Evolutionary conservation across 306 rosid species (phyloP).

Genomic region (Astragalus membranaceus): DNA sequence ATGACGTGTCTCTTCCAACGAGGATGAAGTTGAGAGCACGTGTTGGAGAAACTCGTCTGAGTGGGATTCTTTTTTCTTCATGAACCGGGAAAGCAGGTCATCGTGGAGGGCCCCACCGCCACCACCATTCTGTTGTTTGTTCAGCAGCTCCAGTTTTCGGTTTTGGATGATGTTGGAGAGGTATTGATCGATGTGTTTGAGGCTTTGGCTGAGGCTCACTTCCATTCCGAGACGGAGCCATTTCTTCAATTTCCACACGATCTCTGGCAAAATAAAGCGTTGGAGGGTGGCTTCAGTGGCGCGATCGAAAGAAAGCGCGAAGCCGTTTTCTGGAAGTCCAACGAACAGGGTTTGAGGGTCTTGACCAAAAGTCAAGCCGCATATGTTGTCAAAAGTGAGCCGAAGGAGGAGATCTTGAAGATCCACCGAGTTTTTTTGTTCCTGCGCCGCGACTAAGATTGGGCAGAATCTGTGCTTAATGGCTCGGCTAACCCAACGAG

Average conservation of each 20-base stretch:
- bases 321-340: slow-evolving; percentile 29
- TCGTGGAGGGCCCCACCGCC: slow-evolving; percentile 43
- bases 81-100: slow-evolving; percentile 71
- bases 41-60: slow-evolving; percentile 62
- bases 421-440: slow-evolving; percentile 35
- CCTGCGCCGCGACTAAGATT: slow-evolving; percentile 47
- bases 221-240: slow-evolving; percentile 59
- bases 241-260: slow-evolving; percentile 32
- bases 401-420: slow-evolving; percentile 85
- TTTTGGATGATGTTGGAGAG: slow-evolving; percentile 48
- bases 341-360: slow-evolving; percentile 61
- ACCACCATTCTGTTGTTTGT: background rate
- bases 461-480: slow-evolving; percentile 69
- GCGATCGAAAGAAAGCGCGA: slow-evolving; percentile 32
- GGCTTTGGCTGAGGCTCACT: slow-evolving; percentile 40
- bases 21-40: slow-evolving; percentile 89
- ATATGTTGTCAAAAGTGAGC: slow-evolving; percentile 88
- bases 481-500: slow-evolving; percentile 89
- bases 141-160: slow-evolving; percentile 51
- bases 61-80: slow-evolving; percentile 74
- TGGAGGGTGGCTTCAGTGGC: slow-evolving; percentile 44
- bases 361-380: slow-evolving; percentile 77
- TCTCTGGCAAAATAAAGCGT: slow-evolving; percentile 33
- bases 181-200: slow-evolving; percentile 40
- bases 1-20: slow-evolving; percentile 95